Evolutionary conservation across 768 basidiomycete species (phyloP), one percentile per base, ranked within the genome.

Genomic region (Mycena maculata): DNA sequence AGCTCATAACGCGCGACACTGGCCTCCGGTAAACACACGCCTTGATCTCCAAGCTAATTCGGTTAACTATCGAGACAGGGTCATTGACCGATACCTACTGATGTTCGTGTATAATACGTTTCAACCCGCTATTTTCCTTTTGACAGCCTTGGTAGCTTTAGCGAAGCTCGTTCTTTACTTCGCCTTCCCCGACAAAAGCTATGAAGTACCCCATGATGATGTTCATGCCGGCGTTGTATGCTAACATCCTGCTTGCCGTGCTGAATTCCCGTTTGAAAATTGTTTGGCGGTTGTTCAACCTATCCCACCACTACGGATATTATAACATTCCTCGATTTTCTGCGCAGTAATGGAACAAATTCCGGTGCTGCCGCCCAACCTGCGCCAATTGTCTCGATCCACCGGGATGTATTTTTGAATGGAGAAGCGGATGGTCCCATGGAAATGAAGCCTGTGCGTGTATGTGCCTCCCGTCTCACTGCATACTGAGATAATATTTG

Each of bases 261-360:
- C 75, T 78, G 66, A 78, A 78, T 63, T 72, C 70, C 45, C 73
- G 77, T 7, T 71, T 75, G 62, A 69, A 71, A 8, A 75, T 76
- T n/a, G 60, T 65, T n/a, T 11, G 73, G 72, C 7, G 70, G 74
- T 5, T 61, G 56, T 3, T n/a, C 27, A 11, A 47, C 42, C 18
- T 56, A 39, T 41, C 13, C 18, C 13, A 15, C 39, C 13, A 15
- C 39, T 16, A 41, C 39, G 39, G 39, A 15, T 41, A 15, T 41
- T 20, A 13, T 41, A 20, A 15, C 39, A 4, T 15, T 20, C 13
- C 39, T 16, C 39, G 18, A 20, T 41, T 41, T 15, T 20, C 39
- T 41, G 5, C 39, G 39, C 39, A 41, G 18, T 20, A 41, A 13
- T 20, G 39, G 16, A 41, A 41, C 39, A 41, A 13, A 41, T 41